Conservation (phyloP, 2,329 filamentous ascomycete species). For the Tolypocladium guangdongense region DNA sequence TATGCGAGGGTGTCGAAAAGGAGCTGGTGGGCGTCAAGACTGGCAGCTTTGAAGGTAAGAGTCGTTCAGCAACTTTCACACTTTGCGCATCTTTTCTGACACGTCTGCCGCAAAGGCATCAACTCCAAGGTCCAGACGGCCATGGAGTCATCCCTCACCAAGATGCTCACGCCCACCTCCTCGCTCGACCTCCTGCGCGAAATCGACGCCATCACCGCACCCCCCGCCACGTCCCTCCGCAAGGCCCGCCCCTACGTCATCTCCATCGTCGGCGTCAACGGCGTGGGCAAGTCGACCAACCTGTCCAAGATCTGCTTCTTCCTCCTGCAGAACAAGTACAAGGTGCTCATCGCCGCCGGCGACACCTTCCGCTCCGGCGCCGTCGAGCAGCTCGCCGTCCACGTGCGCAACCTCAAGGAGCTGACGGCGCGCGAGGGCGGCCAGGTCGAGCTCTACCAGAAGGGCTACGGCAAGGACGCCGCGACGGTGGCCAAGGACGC, state of each 20-base stretch:
- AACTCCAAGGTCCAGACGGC: slow-evolving; percentile 73
- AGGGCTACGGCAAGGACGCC: slow-evolving; percentile 95
- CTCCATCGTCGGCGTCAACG: slow-evolving; percentile 96
- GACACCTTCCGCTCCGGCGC: slow-evolving; percentile 96
- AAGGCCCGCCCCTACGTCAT: slow-evolving; percentile 82
- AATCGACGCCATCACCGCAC: slow-evolving; percentile 68
- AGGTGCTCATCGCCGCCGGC: slow-evolving; percentile 84
- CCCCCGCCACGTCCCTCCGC: slow-evolving; percentile 51
- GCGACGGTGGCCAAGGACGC: slow-evolving; percentile 92
- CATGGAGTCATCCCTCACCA: slow-evolving; percentile 85
- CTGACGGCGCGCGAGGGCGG: slow-evolving; percentile 75
- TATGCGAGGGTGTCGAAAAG: slow-evolving; percentile 85
- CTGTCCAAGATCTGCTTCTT: slow-evolving; percentile 98
- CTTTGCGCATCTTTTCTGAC: neutral
- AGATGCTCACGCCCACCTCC: slow-evolving; percentile 91
- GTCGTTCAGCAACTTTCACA: slow-evolving; percentile 7
- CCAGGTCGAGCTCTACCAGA: slow-evolving; percentile 84
- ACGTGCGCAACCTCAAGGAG: slow-evolving; percentile 88
- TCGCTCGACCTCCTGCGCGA: slow-evolving; percentile 91
- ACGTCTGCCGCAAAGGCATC: slow-evolving; percentile 37
- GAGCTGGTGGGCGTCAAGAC: slow-evolving; percentile 88
- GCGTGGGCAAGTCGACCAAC: slow-evolving; percentile 96
- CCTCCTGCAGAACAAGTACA: slow-evolving; percentile 92
- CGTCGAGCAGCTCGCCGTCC: slow-evolving; percentile 91
- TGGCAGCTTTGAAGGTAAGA: slow-evolving; percentile 67